Base-by-base conservation (phyloP, 1,284 basidiomycete species). In the Wolfiporia cocos region DNA sequence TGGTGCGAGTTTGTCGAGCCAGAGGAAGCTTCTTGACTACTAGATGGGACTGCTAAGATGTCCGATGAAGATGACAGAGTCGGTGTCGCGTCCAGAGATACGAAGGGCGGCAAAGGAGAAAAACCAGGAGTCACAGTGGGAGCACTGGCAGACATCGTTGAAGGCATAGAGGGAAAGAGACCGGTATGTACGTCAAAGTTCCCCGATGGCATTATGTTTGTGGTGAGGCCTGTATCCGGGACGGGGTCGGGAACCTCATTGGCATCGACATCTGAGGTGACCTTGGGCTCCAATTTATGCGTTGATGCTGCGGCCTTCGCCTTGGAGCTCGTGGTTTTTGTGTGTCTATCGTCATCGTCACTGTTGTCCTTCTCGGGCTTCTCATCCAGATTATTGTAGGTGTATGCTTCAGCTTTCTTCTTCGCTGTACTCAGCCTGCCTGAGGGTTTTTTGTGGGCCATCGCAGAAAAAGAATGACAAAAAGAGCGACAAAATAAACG, bases 201-300 rank as follows among this genome's bases (percentile, higher is more conserved):
- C 14, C 37, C 42, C 14, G 48, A 22, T 5, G 50, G 32, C n/a
- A 30, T 18, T 11, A 38, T 42, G 4, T 22, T 35, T 20, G 56
- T 47, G 30, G 59, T 46, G 21, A 58, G 17, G 31, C 70, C 71
- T 21, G 68, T 69, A 39, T 77, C 73, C 23, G 78, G 76, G 34
- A 71, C 65, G 39, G 78, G 77, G 49, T 70, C 68, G n/a, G 78
- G 77, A 34, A 80, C 63, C 20, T 68, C 60, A 24, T 70, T 69
- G 26, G 68, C 58, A 43, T 68, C 61, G 34, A 66, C 55, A 39
- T 62, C 52, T 5, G 52, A 26, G 5, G 39, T 34, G 20, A 48
- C 41, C 33, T 37, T 44, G 17, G 48, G 35, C 34, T 56, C 46
- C 36, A 48, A 50, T 41, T 56, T 58, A 17, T 45, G 52, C 39